Evolutionary conservation across 1,284 basidiomycete species (phyloP), one percentile per base, ranked within the genome.

Genomic region (Rhodofomes roseus): DNA sequence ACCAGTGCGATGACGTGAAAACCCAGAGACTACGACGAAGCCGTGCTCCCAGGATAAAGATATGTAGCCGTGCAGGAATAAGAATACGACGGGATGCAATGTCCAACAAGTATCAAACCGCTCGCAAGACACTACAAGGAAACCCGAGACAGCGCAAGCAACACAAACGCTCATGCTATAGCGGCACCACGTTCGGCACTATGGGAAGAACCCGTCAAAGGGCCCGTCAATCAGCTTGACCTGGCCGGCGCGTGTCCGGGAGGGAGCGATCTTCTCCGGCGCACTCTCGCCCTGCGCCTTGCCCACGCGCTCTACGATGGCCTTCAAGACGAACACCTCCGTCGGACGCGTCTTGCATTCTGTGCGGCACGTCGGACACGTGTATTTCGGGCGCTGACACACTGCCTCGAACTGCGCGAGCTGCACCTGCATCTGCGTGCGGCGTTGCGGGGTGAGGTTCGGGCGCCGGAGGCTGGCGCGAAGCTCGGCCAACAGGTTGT

Each of bases 341-440:
- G 79, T 75, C 0, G 89, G 89, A 25, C 74, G 77, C 12, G 66
- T 74, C 41, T 71, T 70, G 12, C 86, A 79, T 9, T 68, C 64
- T 51, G 77, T 74, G 46, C 89, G 78, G 64, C 89, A 91, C 4
- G 80, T 80, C 1, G 89, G 89, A 59, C 89, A 91, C 2, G 82
- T 83, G 66, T 86, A 90, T 36, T 77, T 66, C 0, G 84, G 86
- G 46, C 71, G 68, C 5, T 69, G 70, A 16, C 65, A 60, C 55
- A 61, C 60, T 4, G 57, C 55, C 31, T 68, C 62, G 14, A 71
- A 23, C 2, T 61, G 61, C 2, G 59, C 57, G 14, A 73, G 54
- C 43, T 72, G 66, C 6, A 60, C 58, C 53, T 69, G 69, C 1
- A 71, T 55, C 1, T 68, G 62, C 0, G 60, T 62, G n/a, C 70